Conservation (phyloP, 148 eudicot genomes). For the Linanthus parryae region DNA sequence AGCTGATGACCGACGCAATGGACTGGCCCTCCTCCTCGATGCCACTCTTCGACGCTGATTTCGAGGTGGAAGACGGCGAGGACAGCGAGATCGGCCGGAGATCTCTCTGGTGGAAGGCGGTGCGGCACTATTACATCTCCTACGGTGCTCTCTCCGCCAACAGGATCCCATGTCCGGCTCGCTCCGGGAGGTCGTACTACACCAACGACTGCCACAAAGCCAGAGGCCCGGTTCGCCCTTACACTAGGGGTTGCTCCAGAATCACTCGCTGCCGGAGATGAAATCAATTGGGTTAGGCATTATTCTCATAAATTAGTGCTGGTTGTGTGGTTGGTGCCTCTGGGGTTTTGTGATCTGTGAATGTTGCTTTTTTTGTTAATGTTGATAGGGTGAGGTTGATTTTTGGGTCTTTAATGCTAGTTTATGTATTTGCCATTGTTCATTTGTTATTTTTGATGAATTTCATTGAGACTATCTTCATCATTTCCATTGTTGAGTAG, state of each 20-base stretch:
- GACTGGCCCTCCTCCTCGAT: constrained; percentile 13
- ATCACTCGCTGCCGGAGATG: constrained; percentile 80
- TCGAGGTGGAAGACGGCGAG: background rate
- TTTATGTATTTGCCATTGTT: no score
- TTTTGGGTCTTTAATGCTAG: no score
- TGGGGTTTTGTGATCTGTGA: no score
- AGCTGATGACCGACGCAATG: background rate
- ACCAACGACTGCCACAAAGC: constrained; percentile 55
- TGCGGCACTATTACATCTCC: constrained; percentile 53
- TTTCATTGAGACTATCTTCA: no score
- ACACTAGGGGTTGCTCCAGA: constrained; percentile 68
- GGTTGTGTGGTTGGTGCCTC: no score
- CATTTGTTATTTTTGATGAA: no score
- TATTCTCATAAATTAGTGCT: no score
- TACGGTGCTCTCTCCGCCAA: constrained; percentile 74
- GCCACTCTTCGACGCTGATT: background rate
- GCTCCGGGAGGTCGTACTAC: constrained; percentile 85
- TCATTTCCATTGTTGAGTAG: no score
- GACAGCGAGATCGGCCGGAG: constrained; percentile 16
- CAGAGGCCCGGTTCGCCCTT: constrained; percentile 59
- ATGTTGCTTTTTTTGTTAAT: no score
- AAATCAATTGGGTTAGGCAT: no score
- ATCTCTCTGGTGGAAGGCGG: constrained; percentile 42
- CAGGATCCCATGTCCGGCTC: constrained; percentile 67
- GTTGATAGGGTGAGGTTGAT: no score